Evolutionary conservation across 192 early-diverging fungal genomes (phyloP).

Genomic region (Chytriomyces sp.): DNA sequence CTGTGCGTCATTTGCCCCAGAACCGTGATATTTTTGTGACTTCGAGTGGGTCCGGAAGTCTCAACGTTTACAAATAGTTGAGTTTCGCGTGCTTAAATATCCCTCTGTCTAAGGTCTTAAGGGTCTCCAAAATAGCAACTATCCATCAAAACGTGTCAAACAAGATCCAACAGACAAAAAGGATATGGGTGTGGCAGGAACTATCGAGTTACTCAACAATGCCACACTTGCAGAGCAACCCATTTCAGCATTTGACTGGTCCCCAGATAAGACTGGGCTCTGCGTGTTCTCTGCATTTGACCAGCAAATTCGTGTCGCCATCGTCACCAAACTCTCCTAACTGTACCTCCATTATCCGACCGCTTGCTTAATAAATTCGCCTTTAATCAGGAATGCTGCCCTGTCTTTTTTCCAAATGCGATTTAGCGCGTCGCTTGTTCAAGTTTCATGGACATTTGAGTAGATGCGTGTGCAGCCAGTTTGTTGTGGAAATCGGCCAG

Average conservation of each 20-base stretch:
- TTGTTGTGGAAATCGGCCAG: background rate
- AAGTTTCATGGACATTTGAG: no score
- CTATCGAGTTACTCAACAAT: slow-evolving; percentile 48
- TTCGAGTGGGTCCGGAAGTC: slow-evolving; percentile 57
- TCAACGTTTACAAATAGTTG: slow-evolving; percentile 67
- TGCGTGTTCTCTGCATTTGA: slow-evolving; percentile 71
- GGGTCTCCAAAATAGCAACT: no score
- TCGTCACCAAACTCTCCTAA: slow-evolving; percentile 54
- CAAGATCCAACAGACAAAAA: slow-evolving; percentile 42
- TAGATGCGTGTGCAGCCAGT: no score
- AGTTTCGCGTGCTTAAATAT: background rate
- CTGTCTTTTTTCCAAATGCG: no score
- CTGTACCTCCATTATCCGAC: background rate
- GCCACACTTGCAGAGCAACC: slow-evolving; percentile 66
- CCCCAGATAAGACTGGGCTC: slow-evolving; percentile 62
- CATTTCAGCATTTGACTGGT: slow-evolving; percentile 69
- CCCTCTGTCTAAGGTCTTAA: background rate
- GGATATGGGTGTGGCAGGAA: slow-evolving; percentile 47
- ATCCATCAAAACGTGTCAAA: slow-evolving; percentile 47
- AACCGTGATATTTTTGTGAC: slow-evolving; percentile 68
- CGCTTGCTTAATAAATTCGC: no score
- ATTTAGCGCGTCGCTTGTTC: no score
- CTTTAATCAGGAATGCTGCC: no score
- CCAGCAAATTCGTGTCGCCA: slow-evolving; percentile 63
- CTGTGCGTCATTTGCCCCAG: slow-evolving; percentile 64